Evolutionary conservation across 164 flowering plant genomes (phyloP).

Genomic region (Piper longum): DNA sequence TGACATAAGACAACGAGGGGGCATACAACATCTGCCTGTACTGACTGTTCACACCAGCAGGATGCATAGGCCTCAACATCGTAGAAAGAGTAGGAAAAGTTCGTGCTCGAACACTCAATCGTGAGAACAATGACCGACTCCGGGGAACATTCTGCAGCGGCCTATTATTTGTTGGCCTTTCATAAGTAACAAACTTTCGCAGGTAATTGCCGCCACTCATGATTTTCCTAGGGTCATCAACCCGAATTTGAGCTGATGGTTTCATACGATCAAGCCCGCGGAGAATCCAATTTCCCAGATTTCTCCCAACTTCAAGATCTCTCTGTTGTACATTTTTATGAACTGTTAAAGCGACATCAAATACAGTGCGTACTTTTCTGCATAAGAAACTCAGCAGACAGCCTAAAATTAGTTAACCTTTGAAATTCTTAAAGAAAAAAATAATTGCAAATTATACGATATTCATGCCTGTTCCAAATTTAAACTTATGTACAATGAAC

Average conservation of each 20-base stretch:
- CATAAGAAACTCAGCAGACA: background rate
- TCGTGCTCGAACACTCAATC: constrained; percentile 20
- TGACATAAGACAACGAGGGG: constrained; percentile 12
- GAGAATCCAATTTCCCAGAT: constrained; percentile 78
- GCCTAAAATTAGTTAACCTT: too few relatives aligned
- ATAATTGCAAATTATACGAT: too few relatives aligned
- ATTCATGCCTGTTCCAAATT: too few relatives aligned
- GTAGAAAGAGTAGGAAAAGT: constrained; percentile 36
- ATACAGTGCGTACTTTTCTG: constrained; percentile 25
- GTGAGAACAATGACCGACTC: constrained; percentile 32
- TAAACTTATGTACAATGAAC: too few relatives aligned
- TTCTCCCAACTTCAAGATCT: constrained; percentile 72
- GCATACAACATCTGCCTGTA: constrained; percentile 27
- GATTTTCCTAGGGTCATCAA: constrained; percentile 9
- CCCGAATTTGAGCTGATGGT: constrained; percentile 75
- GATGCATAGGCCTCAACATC: constrained; percentile 33
- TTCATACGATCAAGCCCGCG: constrained; percentile 67
- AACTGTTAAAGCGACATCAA: constrained; percentile 60
- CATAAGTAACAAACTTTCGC: constrained; percentile 22
- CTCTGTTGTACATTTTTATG: constrained; percentile 62
- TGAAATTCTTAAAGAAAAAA: too few relatives aligned
- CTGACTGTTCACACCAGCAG: constrained; percentile 27
- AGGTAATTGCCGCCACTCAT: constrained; percentile 5
- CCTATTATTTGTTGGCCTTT: constrained; percentile 15
- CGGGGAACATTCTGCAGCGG: constrained; percentile 15